A percentile compares a stretch with the other conserved stretches of the same genome.
phyloP scores from a whole-genome alignment of 73 alveolate genomes.

The Blepharisma stoltei region DNA sequence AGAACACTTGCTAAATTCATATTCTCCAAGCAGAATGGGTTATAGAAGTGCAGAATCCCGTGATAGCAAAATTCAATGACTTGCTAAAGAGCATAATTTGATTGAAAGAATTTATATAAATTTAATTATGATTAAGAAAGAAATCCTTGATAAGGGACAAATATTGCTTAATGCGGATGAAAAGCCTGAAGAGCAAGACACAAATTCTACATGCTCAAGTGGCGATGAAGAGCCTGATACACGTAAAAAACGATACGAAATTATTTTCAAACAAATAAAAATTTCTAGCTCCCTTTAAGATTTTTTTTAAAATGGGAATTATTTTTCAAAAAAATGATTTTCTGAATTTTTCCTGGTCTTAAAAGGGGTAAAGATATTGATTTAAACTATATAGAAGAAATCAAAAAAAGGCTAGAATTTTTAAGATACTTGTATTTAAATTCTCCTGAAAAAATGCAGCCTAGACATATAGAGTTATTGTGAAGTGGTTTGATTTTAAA shows the following conservation, averaged over 20 bases:
- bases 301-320: too few species aligned
- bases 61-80: not conserved
- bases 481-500: slow-evolving; percentile 62
- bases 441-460: slow-evolving; percentile 46
- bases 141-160: slow-evolving; percentile 19
- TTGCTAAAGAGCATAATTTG: slow-evolving; percentile 16
- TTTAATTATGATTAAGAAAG: not conserved
- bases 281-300: too few species aligned
- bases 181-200: slow-evolving; percentile 10
- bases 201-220: slow-evolving; percentile 11
- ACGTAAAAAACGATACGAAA: slow-evolving; percentile 35
- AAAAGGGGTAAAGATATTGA: slow-evolving; percentile 43
- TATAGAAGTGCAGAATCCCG: not conserved
- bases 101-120: not conserved
- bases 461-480: slow-evolving; percentile 43
- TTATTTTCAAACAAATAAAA: slow-evolving; percentile 35
- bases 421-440: slow-evolving; percentile 39
- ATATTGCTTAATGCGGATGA: not conserved
- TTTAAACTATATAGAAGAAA: slow-evolving; percentile 47
- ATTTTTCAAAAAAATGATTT: too few species aligned
- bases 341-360: too few species aligned
- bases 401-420: slow-evolving; percentile 54
- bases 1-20: slow-evolving; percentile 24
- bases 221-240: slow-evolving; percentile 24
- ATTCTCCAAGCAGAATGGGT: not conserved